Evolutionary conservation across 73 alveolate genomes (phyloP).

Genomic region (Durusdinium trenchii): DNA sequence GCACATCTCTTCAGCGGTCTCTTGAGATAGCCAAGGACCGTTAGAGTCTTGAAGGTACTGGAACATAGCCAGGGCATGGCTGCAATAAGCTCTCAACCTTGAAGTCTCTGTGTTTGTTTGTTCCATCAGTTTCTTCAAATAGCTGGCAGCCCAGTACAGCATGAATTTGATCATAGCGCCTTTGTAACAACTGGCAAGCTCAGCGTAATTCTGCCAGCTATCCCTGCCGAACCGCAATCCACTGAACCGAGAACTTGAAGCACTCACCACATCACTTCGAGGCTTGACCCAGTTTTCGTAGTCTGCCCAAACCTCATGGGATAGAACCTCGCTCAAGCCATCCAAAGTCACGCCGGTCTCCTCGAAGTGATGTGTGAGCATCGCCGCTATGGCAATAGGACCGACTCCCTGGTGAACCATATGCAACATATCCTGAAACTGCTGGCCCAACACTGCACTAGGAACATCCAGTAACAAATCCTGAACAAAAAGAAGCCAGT

Average conservation of each 20-base stretch:
- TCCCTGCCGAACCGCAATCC: background rate
- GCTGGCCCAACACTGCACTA: no score
- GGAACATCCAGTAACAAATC: no score
- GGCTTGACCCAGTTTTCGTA: background rate
- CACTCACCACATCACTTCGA: background rate
- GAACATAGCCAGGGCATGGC: background rate
- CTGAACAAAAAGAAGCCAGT: no score
- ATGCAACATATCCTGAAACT: slow-evolving; percentile 56
- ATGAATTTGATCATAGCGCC: slow-evolving; percentile 29
- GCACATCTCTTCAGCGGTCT: background rate
- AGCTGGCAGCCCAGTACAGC: slow-evolving; percentile 29
- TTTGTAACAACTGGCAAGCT: slow-evolving; percentile 40
- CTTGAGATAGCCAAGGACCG: slow-evolving; percentile 14
- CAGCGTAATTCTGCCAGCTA: slow-evolving; percentile 37
- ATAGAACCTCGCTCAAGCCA: background rate
- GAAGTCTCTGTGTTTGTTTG: background rate
- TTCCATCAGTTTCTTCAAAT: background rate
- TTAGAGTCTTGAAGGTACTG: slow-evolving; percentile 21
- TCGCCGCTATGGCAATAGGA: background rate
- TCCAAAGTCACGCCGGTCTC: background rate
- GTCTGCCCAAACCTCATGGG: background rate
- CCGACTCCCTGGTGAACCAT: slow-evolving; percentile 36
- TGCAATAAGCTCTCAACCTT: slow-evolving; percentile 21
- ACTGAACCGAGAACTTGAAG: background rate
- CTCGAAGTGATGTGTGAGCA: slow-evolving; percentile 32